phyloP scores from a whole-genome alignment of 495 filamentous ascomycete genomes.

The Xylaria palmicola region DNA sequence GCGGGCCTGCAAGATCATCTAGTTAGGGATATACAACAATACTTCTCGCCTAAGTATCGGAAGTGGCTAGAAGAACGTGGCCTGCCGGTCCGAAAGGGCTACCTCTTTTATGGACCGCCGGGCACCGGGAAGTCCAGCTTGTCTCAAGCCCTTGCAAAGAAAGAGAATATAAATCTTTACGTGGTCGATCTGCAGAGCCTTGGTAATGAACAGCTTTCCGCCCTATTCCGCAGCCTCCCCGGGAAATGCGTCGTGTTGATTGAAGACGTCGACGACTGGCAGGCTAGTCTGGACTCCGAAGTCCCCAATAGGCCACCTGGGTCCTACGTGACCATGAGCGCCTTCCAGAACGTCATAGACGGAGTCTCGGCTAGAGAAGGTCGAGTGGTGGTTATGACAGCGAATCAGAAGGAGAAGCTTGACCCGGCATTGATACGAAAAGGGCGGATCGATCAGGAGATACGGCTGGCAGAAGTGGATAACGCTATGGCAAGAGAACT shows the following conservation, averaged over 20 bases:
- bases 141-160: constrained; percentile 52
- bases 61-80: constrained; percentile 64
- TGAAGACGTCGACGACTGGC: background rate
- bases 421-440: background rate
- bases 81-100: constrained; percentile 59
- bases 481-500: background rate
- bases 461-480: background rate
- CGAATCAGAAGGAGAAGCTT: background rate
- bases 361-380: background rate
- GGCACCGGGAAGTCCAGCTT: constrained; percentile 62
- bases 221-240: background rate
- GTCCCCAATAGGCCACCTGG: too few species aligned
- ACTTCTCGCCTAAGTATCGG: constrained; percentile 63
- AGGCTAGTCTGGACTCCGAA: background rate
- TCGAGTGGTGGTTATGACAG: background rate
- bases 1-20: background rate
- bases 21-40: constrained; percentile 27
- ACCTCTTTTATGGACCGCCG: constrained; percentile 59
- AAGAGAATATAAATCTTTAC: background rate
- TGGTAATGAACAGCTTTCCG: background rate
- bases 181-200: background rate
- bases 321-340: background rate
- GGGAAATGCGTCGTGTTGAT: background rate
- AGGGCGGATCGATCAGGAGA: background rate
- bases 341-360: background rate